Conservation (phyloP, 305 asterid species). For the Rubia balearica region DNA sequence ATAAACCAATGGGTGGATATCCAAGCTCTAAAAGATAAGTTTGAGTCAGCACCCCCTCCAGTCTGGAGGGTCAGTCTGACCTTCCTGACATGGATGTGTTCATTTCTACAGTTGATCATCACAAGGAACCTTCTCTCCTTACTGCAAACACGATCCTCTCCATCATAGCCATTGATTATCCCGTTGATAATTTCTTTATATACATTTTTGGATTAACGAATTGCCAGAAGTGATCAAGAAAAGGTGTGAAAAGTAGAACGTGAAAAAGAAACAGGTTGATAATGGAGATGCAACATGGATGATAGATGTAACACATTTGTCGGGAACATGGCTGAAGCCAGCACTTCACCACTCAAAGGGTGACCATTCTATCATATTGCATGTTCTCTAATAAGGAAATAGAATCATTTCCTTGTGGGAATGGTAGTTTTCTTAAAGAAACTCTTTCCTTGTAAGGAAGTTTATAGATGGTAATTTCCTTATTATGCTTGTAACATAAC, state of each 20-base stretch:
- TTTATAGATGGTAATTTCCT: no score
- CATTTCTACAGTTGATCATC: constrained; percentile 93
- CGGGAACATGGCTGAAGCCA: constrained; percentile 74
- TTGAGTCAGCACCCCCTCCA: constrained; percentile 48
- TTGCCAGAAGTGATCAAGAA: constrained; percentile 66
- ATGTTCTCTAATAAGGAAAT: constrained; percentile 27
- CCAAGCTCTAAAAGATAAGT: constrained; percentile 67
- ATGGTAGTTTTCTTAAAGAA: no score
- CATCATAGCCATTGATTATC: constrained; percentile 72
- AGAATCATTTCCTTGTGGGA: no score
- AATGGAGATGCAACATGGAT: constrained; percentile 70
- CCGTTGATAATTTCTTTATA: constrained; percentile 67
- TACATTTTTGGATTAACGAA: constrained; percentile 89
- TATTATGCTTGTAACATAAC: background rate
- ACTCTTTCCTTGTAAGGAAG: no score
- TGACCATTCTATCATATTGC: constrained; percentile 90
- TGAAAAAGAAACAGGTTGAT: constrained; percentile 40
- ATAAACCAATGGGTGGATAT: constrained; percentile 76
- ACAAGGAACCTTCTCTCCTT: constrained; percentile 89
- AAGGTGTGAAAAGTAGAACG: constrained; percentile 66
- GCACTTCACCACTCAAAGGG: constrained; percentile 71
- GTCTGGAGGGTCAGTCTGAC: constrained; percentile 79
- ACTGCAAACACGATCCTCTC: constrained; percentile 87
- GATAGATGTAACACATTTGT: constrained; percentile 98
- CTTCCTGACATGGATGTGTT: constrained; percentile 84